Evolutionary conservation across 768 basidiomycete genomes (phyloP), one percentile per base, ranked within the genome.

Genomic region (Boletus sensibilis): DNA sequence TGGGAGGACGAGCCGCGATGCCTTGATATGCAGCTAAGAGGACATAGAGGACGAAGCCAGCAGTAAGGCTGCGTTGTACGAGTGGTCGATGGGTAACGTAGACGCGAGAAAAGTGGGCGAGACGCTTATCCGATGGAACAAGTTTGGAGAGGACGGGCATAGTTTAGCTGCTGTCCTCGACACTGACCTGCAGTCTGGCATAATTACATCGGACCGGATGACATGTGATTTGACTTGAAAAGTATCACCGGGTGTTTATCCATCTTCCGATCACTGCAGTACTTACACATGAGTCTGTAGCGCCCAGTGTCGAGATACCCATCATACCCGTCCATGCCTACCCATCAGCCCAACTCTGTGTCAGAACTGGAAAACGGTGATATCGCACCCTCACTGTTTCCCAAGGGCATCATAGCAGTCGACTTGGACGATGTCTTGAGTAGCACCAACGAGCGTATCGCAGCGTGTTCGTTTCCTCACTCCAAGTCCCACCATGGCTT

Each of bases 351-450:
- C 51, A 29, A 20, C 8, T 5, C 25, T 20, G 34, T 13, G 13
- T 14, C 27, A 39, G 52, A 16, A 54, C 23, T 14, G 34, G 31
- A 55, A 25, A 9, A 33, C 23, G 8, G 53, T 23, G 29, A 5
- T 9, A 39, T 20, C 21, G 9, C 29, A 5, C 21, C 35, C 45
- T 33, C 39, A 14, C 65, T 64, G 9, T 58, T 64, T 9, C 53
- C 59, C 46, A 68, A 64, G 52, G 78, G 77, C 27, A 66, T 85
- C 48, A 82, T 88, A 63, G 83, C 85, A 5, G 72, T 87, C 39
- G 87, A 88, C 68, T 62, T 88, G 52, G 86, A 88, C 57, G 87
- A 88, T 71, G 87, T 88, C 37, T 71, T 88, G 53, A 75, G 82
- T 57, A 68, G 79, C 65, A 89, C 86, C n/a, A 90, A 88, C 67